These are phyloP conservation scores for Phoma sp. DNA, from an alignment of 2,329 filamentous ascomycete species.

Conservation along the genomic window DNA sequence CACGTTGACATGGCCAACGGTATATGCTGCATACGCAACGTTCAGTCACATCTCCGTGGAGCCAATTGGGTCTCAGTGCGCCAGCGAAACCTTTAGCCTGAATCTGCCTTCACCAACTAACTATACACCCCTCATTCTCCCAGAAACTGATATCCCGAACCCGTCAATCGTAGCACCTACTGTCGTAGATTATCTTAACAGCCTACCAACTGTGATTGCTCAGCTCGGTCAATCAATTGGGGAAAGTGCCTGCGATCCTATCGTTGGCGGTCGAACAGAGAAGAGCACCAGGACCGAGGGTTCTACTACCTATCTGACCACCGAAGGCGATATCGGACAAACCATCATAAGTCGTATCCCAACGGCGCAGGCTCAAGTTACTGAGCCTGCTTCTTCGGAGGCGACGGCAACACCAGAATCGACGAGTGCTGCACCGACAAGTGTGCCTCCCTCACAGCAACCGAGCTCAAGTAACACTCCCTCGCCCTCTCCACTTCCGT, in stretches of 20 bases:
- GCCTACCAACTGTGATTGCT: slow-evolving; percentile 32
- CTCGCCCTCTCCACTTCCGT: neutral
- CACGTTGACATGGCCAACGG: slow-evolving; percentile 40
- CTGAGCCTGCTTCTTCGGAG: neutral
- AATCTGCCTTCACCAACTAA: slow-evolving; percentile 36
- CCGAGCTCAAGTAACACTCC: slow-evolving; percentile 7
- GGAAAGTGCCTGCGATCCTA: slow-evolving; percentile 41
- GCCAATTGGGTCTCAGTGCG: slow-evolving; percentile 30
- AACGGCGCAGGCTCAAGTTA: slow-evolving; percentile 11
- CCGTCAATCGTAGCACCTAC: slow-evolving; percentile 30
- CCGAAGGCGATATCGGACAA: neutral
- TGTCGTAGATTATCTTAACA: slow-evolving; percentile 42
- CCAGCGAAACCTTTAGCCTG: slow-evolving; percentile 23
- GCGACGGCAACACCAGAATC: slow-evolving; percentile 13
- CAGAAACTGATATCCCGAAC: slow-evolving; percentile 27
- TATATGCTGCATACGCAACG: slow-evolving; percentile 38
- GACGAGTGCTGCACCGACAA: slow-evolving; percentile 8
- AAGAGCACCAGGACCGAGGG: slow-evolving; percentile 14
- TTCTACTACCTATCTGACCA: slow-evolving; percentile 10
- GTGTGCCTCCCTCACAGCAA: neutral
- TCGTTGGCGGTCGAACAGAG: slow-evolving; percentile 19
- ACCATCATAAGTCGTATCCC: slow-evolving; percentile 9
- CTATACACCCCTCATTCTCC: slow-evolving; percentile 34
- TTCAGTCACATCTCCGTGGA: slow-evolving; percentile 38
- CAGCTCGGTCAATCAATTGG: slow-evolving; percentile 41